Evolutionary conservation across 2,329 filamentous ascomycete genomes (phyloP), one percentile per base, ranked within the genome.

Genomic region (Coniochaeta ligniaria): DNA sequence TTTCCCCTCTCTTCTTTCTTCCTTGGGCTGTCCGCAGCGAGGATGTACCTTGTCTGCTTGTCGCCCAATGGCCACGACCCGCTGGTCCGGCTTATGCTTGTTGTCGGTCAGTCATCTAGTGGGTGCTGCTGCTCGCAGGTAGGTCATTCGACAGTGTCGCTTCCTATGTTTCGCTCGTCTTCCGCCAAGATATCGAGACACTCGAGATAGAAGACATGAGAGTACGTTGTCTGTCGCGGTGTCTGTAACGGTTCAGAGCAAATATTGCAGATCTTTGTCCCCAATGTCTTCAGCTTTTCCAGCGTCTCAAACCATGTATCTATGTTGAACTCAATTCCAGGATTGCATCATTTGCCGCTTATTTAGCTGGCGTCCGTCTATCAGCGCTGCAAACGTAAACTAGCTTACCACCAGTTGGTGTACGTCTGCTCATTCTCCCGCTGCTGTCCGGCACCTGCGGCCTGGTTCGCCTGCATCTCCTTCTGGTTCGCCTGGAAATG

Each of bases 131-230:
- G 1, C 3, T 57, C 14, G 36, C 56, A 58, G 3, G 36, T 58
- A 2, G 56, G 56, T 16, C 56, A 58, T 3, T 43, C 5, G 20
- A 58, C 20, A 1, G 2, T 4, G 22, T n/a, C 20, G 22, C 8
- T 16, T 1, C 38, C 56, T 17, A 45, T 1, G 16, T 58, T 5
- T n/a, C 22, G 8, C 17, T 22, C 56, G n/a, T 12, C 11, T 38
- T 52, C 11, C 26, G 0, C 7, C 31, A 24, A 2, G 24, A 28
- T 1, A 20, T 1, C 2, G 72, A 45, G 38, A n/a, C 74, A 76
- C 0, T 3, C 2, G 0, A 1, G 1, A 59, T 74, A 76, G 38
- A 70, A 74, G 1, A 70, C 24, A 55, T 77, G 74, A 0, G 63
- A 60, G 33, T 75, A 76, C 74, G 74, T 35, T 14, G 59, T 57